Evolutionary conservation across 2,329 filamentous ascomycete genomes (phyloP).

Genomic region (Diaporthe capsici): DNA sequence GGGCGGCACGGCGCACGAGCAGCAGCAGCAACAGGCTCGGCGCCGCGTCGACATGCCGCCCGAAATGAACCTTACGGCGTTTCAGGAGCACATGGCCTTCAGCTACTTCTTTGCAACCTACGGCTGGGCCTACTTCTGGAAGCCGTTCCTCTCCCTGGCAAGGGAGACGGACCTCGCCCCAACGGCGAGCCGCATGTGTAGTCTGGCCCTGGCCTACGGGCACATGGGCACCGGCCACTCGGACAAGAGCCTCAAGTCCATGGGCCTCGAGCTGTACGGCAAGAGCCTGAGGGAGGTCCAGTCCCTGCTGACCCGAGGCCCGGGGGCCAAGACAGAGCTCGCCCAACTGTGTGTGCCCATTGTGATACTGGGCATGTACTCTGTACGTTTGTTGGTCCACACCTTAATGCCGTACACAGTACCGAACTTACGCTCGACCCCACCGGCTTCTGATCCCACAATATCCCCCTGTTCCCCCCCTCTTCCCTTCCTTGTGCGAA

Average conservation of each 20-base stretch:
- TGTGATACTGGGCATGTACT: slow-evolving; percentile 42
- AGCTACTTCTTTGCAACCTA: slow-evolving; percentile 49
- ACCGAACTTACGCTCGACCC: neutral
- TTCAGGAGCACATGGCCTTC: slow-evolving; percentile 48
- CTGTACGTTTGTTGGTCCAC: slow-evolving; percentile 37
- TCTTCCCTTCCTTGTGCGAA: neutral
- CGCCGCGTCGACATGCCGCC: slow-evolving; percentile 22
- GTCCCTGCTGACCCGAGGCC: slow-evolving; percentile 31
- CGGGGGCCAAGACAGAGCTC: slow-evolving; percentile 27
- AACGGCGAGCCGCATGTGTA: slow-evolving; percentile 41
- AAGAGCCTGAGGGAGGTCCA: slow-evolving; percentile 39
- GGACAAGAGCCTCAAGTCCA: slow-evolving; percentile 37
- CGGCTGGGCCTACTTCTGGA: slow-evolving; percentile 50
- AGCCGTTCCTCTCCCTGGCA: slow-evolving; percentile 45
- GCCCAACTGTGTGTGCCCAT: slow-evolving; percentile 39
- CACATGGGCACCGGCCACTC: slow-evolving; percentile 40
- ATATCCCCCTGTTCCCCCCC: slow-evolving; percentile 19
- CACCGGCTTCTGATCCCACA: slow-evolving; percentile 14
- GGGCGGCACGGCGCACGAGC: slow-evolving; percentile 8
- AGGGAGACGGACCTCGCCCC: slow-evolving; percentile 42
- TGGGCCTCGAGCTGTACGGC: slow-evolving; percentile 42
- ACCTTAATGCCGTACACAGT: neutral
- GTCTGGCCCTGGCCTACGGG: slow-evolving; percentile 43
- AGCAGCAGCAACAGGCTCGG: slow-evolving; percentile 17
- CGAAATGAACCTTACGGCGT: slow-evolving; percentile 45